Percentiles rank a stretch among this genome's conserved stretches.
These are phyloP conservation scores for Amanita rimosa DNA, from an alignment of 768 basidiomycete species.

Conservation along the genomic window DNA sequence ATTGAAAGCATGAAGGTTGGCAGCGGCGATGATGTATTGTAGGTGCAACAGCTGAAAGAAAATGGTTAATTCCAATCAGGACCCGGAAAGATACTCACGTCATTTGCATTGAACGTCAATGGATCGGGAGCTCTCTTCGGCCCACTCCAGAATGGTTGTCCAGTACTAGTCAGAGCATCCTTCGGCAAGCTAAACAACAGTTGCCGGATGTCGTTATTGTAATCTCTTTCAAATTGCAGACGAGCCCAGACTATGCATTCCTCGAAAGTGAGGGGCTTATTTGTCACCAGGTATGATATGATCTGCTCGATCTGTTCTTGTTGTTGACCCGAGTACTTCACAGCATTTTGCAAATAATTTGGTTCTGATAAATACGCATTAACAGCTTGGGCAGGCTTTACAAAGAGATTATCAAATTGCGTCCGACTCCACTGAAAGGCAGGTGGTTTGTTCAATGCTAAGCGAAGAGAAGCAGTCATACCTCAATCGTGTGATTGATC, in stretches of 20 bases:
- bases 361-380: constrained; percentile 97
- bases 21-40: constrained; percentile 81
- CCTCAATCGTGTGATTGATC: constrained; percentile 96
- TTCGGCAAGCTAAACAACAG: constrained; percentile 90
- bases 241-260: constrained; percentile 98
- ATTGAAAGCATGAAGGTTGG: constrained; percentile 96
- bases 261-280: constrained; percentile 92
- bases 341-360: constrained; percentile 82
- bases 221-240: constrained; percentile 89
- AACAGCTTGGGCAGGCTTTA: constrained; percentile 87
- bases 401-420: constrained; percentile 87
- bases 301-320: constrained; percentile 86
- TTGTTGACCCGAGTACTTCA: constrained; percentile 89
- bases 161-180: constrained; percentile 82
- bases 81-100: constrained; percentile 44
- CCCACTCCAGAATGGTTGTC: constrained; percentile 98
- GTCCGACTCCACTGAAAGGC: constrained; percentile 75
- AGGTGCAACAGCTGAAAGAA: constrained; percentile 65
- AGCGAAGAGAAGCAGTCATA: constrained; percentile 18
- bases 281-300: constrained; percentile 76
- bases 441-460: not conserved
- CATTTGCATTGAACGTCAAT: constrained; percentile 72
- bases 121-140: constrained; percentile 96
- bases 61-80: constrained; percentile 7
- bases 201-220: constrained; percentile 88